A percentile compares a stretch with the other conserved stretches of the same genome.
Conservation (phyloP, 1,284 basidiomycete species). For the Butyriboletus appendiculatus region DNA sequence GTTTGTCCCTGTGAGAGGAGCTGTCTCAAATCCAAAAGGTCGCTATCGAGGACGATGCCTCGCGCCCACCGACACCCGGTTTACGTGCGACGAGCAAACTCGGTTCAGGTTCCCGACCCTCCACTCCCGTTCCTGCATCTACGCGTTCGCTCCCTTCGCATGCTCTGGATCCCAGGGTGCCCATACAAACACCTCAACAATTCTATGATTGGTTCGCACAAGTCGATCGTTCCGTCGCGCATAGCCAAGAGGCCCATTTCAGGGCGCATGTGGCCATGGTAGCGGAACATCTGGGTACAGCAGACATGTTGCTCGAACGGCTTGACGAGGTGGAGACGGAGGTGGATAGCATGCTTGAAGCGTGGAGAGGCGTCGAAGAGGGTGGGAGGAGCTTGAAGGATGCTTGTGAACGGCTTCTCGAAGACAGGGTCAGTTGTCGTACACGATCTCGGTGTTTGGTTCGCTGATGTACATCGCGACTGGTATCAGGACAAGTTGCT, state of each 20-base stretch:
- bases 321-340: slow-evolving; percentile 73
- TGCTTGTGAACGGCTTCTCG: slow-evolving; percentile 85
- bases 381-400: slow-evolving; percentile 84
- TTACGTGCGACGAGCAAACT: slow-evolving; percentile 34
- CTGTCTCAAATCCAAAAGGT: slow-evolving; percentile 34
- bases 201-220: slow-evolving; percentile 94
- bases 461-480: background rate
- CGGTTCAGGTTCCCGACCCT: slow-evolving; percentile 35
- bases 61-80: slow-evolving; percentile 45
- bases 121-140: slow-evolving; percentile 33
- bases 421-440: slow-evolving; percentile 68
- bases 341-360: slow-evolving; percentile 79
- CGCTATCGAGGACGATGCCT: slow-evolving; percentile 39
- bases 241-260: slow-evolving; percentile 90
- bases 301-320: slow-evolving; percentile 67
- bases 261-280: slow-evolving; percentile 79
- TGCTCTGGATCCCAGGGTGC: slow-evolving; percentile 64
- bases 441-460: background rate
- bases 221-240: slow-evolving; percentile 84
- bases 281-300: slow-evolving; percentile 70
- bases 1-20: background rate
- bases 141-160: slow-evolving; percentile 41
- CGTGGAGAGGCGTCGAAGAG: slow-evolving; percentile 85
- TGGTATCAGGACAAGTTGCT: slow-evolving; percentile 66
- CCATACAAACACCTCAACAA: slow-evolving; percentile 86